phyloP scores from a whole-genome alignment of 495 filamentous ascomycete species.

The Bryoglossum gracile region DNA sequence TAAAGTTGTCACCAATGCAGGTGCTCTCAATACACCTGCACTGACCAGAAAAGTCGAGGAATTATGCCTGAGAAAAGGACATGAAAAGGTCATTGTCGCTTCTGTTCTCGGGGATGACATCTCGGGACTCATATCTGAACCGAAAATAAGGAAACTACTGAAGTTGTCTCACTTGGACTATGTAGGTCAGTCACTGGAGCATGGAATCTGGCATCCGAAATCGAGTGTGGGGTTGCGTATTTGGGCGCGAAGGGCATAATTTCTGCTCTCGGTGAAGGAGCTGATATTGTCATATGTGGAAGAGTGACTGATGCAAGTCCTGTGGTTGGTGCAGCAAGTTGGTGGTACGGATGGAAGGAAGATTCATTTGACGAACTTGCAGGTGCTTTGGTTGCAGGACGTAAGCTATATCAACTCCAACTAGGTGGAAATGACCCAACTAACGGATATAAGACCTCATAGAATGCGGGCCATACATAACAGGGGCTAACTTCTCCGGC shows the following conservation, averaged over 20 bases:
- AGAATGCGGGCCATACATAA: slow-evolving; percentile 48
- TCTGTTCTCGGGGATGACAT: slow-evolving; percentile 38
- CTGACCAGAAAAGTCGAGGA: slow-evolving; percentile 39
- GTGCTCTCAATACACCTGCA: slow-evolving; percentile 42
- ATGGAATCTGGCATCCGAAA: slow-evolving; percentile 45
- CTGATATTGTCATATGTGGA: slow-evolving; percentile 51
- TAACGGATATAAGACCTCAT: slow-evolving; percentile 43
- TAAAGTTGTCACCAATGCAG: slow-evolving; percentile 51
- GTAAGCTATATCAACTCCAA: too few relatives aligned
- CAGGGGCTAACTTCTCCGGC: slow-evolving; percentile 49
- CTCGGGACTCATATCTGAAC: not conserved
- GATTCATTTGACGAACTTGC: slow-evolving; percentile 42
- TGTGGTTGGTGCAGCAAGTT: slow-evolving; percentile 44
- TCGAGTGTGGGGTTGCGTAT: slow-evolving; percentile 38
- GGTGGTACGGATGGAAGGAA: slow-evolving; percentile 41
- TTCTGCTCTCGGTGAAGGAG: slow-evolving; percentile 41
- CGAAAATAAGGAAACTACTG: not conserved
- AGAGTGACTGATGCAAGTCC: slow-evolving; percentile 49
- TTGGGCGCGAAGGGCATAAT: slow-evolving; percentile 45
- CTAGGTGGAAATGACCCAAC: too few relatives aligned
- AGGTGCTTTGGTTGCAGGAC: slow-evolving; percentile 44
- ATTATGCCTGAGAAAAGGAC: not conserved
- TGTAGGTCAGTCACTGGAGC: slow-evolving; percentile 29
- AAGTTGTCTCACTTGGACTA: not conserved
- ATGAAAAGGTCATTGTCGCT: slow-evolving; percentile 31